Base-by-base conservation (phyloP, 805 yeast species). In the Kodamaea hsintzibuensis region DNA sequence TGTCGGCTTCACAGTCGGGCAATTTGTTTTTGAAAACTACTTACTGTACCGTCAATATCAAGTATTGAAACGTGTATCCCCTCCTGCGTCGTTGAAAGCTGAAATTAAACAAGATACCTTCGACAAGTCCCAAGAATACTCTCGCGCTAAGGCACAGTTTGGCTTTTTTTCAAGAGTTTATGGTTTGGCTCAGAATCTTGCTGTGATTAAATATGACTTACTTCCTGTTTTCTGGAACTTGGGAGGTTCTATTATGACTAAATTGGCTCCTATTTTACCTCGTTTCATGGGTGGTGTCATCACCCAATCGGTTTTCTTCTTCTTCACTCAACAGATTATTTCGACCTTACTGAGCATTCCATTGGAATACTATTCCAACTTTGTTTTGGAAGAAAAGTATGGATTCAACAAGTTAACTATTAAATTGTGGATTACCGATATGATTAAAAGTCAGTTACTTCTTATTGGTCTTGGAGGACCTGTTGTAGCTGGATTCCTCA, bases 401-500 rank as follows among this genome's bases (percentile, higher is more conserved):
- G 99, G 99, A 0, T 95, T 95, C 76, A 95, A 95, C 76, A 95
- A 95, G 71, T 79, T 83, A 60, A 93, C 98, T 2, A 56, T 79
- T 14, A 72, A 76, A 49, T 75, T 91, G 49, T 95, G 96, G 89
- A 52, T 89, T 22, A 66, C 81, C 22, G 99, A 95, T 69, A 73
- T 77, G 57, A 46, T 91, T 57, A 95, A 93, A 71, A 70, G 81
- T 27, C 68, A 80, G 40, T 55, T 77, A 1, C 73, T 95, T 47
- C 68, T 82, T 35, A 63, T 80, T 47, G 81, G 73, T 1, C 67
- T 95, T 53, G 91, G 92, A 47, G 81, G 86, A 55, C 96, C 96
- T 17, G 68, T 91, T 37, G 64, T 90, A 47, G 87, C 87, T 44
- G 88, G 80, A 0, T 85, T 92, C 66, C 81, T 93, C 69, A 88